Conservation (phyloP, 2,329 filamentous ascomycete species). For the Colletotrichum sp. region DNA sequence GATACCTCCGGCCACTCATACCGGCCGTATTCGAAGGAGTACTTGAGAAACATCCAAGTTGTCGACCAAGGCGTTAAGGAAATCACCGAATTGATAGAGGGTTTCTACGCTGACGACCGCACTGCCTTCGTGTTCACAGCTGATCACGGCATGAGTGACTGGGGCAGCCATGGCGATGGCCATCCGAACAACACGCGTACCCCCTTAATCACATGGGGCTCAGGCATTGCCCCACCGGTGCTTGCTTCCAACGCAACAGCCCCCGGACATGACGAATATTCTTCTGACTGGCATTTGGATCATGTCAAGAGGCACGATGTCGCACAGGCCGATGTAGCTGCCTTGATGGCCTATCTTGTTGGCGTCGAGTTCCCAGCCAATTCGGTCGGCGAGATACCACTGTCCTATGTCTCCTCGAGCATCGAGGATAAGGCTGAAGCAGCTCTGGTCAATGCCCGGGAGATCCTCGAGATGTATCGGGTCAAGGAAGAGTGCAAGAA, state of each 20-base stretch:
- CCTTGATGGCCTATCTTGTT: constrained; percentile 91
- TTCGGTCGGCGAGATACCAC: constrained; percentile 89
- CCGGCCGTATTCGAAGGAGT: constrained; percentile 93
- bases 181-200: constrained; percentile 97
- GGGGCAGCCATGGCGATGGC: constrained; percentile 98
- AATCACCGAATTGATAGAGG: constrained; percentile 79
- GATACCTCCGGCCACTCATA: constrained; percentile 89
- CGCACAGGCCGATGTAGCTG: constrained; percentile 89
- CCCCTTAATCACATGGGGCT: constrained; percentile 91
- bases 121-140: constrained; percentile 97
- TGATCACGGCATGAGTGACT: constrained; percentile 99
- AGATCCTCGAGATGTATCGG: constrained; percentile 93
- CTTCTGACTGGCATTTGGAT: constrained; percentile 85
- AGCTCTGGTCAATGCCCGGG: constrained; percentile 81
- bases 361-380: constrained; percentile 94
- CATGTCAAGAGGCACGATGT: constrained; percentile 88
- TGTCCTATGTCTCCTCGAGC: constrained; percentile 78
- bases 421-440: constrained; percentile 82
- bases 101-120: constrained; percentile 84
- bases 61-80: constrained; percentile 91
- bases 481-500: constrained; percentile 91
- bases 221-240: constrained; percentile 81
- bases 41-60: constrained; percentile 91
- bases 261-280: constrained; percentile 89
- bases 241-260: constrained; percentile 60